Base-by-base conservation (phyloP, 495 filamentous ascomycete genomes). In the Aspergillus saccharolyticus region DNA sequence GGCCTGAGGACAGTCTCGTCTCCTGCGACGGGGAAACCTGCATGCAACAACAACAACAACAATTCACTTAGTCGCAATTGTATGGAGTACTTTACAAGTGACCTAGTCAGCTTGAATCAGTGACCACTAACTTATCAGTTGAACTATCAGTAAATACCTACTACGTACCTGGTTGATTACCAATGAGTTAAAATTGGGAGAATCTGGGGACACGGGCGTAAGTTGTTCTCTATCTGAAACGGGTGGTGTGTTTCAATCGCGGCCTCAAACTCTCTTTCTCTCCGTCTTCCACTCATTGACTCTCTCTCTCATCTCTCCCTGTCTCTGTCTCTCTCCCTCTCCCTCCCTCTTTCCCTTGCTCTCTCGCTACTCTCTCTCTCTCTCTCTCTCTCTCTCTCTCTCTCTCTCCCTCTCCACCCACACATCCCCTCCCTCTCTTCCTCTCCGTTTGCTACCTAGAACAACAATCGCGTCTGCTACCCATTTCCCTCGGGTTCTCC, bases 141-240 rank as follows among this genome's bases (percentile, higher is more conserved):
- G n/a, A n/a, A n/a, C n/a, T n/a, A n/a, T n/a, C n/a, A n/a, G n/a
- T n/a, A n/a, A n/a, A n/a, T n/a, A n/a, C n/a, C n/a, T n/a, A n/a
- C n/a, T n/a, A n/a, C n/a, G n/a, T n/a, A n/a, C n/a, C n/a, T n/a
- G n/a, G n/a, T n/a, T n/a, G n/a, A n/a, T n/a, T n/a, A 42, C 46
- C 39, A 52, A n/a, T 10, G 42, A 50, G 16, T 51, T 47, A 61
- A n/a, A n/a, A 55, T 52, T 54, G 54, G 54, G 49, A 46, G 28
- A 39, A 42, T 61, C 44, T 45, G 51, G 52, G 46, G 46, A 22
- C 25, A 33, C 33, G 44, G 55, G 50, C 51, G 44, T 22, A 55
- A 64, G 33, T 39, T 8, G 25, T n/a, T n/a, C n/a, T 64, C 52
- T 64, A 64, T 61, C 62, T 64, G 62, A 64, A 64, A 61, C 62